These are phyloP conservation scores for Cystobasidium onofrii DNA, from an alignment of 768 basidiomycete genomes.

Conservation along the genomic window DNA sequence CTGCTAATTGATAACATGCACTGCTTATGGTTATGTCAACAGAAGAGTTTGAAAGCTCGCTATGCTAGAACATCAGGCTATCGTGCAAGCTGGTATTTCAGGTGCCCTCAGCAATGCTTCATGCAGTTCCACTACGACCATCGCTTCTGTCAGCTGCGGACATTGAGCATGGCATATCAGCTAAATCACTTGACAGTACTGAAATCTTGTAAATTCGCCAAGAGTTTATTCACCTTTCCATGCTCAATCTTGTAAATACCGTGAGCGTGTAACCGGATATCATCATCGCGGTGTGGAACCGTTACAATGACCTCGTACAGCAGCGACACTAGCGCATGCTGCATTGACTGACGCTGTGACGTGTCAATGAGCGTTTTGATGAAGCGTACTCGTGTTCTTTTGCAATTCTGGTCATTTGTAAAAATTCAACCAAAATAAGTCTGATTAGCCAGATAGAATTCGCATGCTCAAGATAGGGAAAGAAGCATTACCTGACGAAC, in stretches of 20 bases:
- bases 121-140: neutral
- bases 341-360: conserved; percentile 11
- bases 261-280: neutral
- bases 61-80: neutral
- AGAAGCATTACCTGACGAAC: conserved; percentile 2
- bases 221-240: conserved; percentile 2
- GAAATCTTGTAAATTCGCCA: neutral
- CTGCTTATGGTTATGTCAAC: no score
- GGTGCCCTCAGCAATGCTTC: neutral
- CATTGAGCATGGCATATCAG: neutral
- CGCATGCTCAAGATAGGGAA: no score
- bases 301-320: neutral
- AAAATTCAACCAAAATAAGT: no score
- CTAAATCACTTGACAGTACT: neutral
- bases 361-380: neutral
- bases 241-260: conserved; percentile 17
- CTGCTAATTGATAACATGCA: no score
- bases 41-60: no score
- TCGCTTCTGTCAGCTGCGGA: neutral
- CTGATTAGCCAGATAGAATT: no score
- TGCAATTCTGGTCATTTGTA: neutral
- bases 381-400: neutral
- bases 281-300: neutral
- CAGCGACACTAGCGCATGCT: neutral
- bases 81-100: neutral